Conservation (phyloP, 1,139 yeast genomes). For the Entelexis sorbosivorans region DNA sequence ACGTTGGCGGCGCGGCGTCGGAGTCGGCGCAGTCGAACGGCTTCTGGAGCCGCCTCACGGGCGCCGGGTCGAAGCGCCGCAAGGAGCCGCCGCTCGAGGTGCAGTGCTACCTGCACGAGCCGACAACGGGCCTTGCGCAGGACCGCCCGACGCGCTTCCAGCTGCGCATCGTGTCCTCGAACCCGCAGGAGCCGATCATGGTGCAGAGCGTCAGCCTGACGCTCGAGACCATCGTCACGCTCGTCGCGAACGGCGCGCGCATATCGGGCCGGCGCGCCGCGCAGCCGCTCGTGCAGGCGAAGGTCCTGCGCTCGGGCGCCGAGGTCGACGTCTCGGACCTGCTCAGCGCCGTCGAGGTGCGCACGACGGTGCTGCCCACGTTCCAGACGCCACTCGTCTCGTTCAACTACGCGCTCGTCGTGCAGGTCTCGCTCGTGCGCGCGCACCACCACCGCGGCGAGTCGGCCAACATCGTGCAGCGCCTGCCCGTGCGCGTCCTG, state of each 20-base stretch:
- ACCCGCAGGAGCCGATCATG: conserved; percentile 7
- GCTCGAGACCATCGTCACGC: conserved; percentile 8
- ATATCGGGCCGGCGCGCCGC: background rate
- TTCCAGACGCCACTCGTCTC: conserved; percentile 10
- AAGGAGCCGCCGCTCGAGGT: conserved; percentile 10
- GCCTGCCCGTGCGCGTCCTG: conserved; percentile 8
- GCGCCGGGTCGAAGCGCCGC: background rate
- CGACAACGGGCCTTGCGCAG: conserved; percentile 9
- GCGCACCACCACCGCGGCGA: background rate
- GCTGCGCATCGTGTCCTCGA: conserved; percentile 2
- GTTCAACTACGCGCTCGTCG: conserved; percentile 3
- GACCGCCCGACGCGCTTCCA: conserved; percentile 2
- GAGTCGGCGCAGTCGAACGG: background rate
- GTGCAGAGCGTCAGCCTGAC: conserved; percentile 2
- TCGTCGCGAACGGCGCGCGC: background rate
- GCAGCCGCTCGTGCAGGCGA: conserved; percentile 4
- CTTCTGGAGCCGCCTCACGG: conserved; percentile 1
- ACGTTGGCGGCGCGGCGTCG: conserved; percentile 3
- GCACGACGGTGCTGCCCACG: conserved; percentile 5
- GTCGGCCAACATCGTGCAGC: conserved; percentile 1
- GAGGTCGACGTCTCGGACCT: conserved; percentile 9
- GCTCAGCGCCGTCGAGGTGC: background rate
- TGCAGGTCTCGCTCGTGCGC: conserved; percentile 8
- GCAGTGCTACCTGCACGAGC: conserved; percentile 1
- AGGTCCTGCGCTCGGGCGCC: conserved; percentile 6